Percentiles rank a stretch among this genome's conserved stretches.
phyloP scores from a whole-genome alignment of 192 early-diverging fungal species.

The Dimargaris cristalligena region DNA sequence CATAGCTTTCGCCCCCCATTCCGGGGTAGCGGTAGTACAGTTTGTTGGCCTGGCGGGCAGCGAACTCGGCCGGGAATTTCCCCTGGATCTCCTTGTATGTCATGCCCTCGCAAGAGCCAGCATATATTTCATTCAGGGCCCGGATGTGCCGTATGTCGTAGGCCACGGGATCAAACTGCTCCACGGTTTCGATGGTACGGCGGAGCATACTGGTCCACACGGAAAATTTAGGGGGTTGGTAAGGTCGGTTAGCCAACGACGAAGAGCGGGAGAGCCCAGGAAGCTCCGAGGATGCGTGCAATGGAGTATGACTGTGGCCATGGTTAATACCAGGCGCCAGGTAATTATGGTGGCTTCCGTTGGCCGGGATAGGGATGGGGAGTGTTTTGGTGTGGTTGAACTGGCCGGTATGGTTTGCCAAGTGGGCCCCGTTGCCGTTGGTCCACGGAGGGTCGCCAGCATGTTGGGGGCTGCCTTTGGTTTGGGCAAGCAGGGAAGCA shows the following conservation, averaged over 20 bases:
- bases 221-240: constrained; percentile 19
- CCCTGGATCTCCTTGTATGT: constrained; percentile 65
- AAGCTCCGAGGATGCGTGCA: background rate
- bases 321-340: background rate
- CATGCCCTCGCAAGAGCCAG: constrained; percentile 64
- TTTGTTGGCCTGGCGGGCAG: constrained; percentile 67
- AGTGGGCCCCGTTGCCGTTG: background rate
- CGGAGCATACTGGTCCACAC: constrained; percentile 83
- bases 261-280: constrained; percentile 8
- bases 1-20: constrained; percentile 84
- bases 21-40: constrained; percentile 91
- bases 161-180: constrained; percentile 53
- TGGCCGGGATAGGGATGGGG: background rate
- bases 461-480: too few species aligned
- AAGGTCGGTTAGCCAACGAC: constrained; percentile 1
- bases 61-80: constrained; percentile 64
- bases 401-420: background rate
- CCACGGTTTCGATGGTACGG: constrained; percentile 71
- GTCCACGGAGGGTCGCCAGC: too few species aligned
- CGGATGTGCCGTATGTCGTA: constrained; percentile 68
- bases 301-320: background rate
- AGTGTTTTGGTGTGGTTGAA: background rate
- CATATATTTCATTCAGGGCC: constrained; percentile 86
- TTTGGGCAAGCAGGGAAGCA: constrained; percentile 1
- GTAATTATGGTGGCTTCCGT: background rate